Base-by-base conservation (phyloP, 1,139 yeast genomes). In the Arxiozyma slooffiae region DNA sequence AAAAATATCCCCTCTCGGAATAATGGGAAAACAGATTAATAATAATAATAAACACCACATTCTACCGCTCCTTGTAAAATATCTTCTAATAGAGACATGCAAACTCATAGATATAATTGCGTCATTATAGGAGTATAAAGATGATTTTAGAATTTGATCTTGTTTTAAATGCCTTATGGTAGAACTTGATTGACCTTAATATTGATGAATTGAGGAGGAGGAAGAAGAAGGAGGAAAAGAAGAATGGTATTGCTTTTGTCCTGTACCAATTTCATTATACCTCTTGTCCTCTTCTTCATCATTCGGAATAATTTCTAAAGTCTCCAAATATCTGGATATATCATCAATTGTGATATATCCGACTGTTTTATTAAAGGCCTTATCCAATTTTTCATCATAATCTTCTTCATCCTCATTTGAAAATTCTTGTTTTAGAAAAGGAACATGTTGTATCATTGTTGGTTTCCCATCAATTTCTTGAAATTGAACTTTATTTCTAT, bases 341-440 rank as follows among this genome's bases (percentile, higher is more conserved):
- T 67, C 70, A 55, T 66, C 69, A 48, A 67, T 64, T 7, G 70
- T 65, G 43, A 67, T 66, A 53, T 67, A 69, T 50, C 66, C 70
- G 3, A 67, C 68, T 3, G 70, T 66, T 41, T 66, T 59, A 53
- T 67, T 67, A 55, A 67, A 67, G 1, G 70, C 65, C 51, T 63
- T 64, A 49, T 67, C 66, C 46, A 66, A 54, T 48, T 62, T 66
- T 49, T 67, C 70, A 49, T 67, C 67, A 48, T 66, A 66, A n/a
- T 64, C 67, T n/a, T n/a, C n/a, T 20, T 63, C 66, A 26, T 63
- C 66, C 7, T 62, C 66, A 53, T 61, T 59, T 36, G 64, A 58
- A 24, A 64, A 49, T 40, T 60, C 60, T 52, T 61, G 60, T 46
- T 62, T 52, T 47, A 60, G 51, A 50, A 65, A 64, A 30, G 68